Conservation (phyloP, 495 filamentous ascomycete species). For the Annulohypoxylon bovei region DNA sequence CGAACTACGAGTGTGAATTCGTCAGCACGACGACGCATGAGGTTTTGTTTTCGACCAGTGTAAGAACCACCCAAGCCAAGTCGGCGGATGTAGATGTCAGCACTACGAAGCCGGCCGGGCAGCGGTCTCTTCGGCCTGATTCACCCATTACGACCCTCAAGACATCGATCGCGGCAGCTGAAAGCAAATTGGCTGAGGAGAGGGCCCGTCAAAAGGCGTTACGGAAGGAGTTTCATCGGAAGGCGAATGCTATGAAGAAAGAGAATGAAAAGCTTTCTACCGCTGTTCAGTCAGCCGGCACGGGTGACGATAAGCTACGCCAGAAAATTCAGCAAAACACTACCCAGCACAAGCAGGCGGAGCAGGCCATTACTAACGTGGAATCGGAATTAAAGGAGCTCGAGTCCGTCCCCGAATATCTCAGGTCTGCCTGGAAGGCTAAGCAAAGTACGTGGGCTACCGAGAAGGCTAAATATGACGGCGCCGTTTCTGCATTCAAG, state of each 20-base stretch:
- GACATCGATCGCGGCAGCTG: conserved; percentile 83
- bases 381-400: conserved; percentile 72
- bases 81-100: conserved; percentile 67
- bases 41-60: conserved; percentile 78
- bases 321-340: conserved; percentile 81
- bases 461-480: conserved; percentile 70
- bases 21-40: conserved; percentile 76
- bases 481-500: conserved; percentile 66
- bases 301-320: conserved; percentile 82
- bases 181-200: conserved; percentile 79
- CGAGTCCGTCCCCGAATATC: conserved; percentile 73
- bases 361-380: conserved; percentile 73
- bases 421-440: conserved; percentile 66
- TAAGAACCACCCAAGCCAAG: conserved; percentile 79
- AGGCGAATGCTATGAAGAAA: conserved; percentile 73
- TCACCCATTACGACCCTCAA: conserved; percentile 91
- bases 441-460: conserved; percentile 70
- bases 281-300: conserved; percentile 76
- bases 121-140: conserved; percentile 74
- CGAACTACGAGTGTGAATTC: conserved; percentile 87
- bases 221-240: conserved; percentile 82
- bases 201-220: conserved; percentile 76
- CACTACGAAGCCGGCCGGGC: conserved; percentile 54
- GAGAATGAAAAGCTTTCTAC: conserved; percentile 79
- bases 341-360: conserved; percentile 80